Evolutionary conservation across 78 protist species (phyloP).

Genomic region (Dictyostelium discoideum): dicty_2.7 NC_007090.3:4444001-4444500

Average conservation of each 20-base stretch:
- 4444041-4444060: slow-evolving; percentile 40
- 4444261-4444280: slow-evolving; percentile 67
- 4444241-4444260: slow-evolving; percentile 16
- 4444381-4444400: slow-evolving; percentile 60
- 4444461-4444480: not conserved
- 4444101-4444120: slow-evolving; percentile 65
- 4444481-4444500: not conserved
- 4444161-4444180: slow-evolving; percentile 38
- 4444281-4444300: slow-evolving; percentile 54
- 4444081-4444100: slow-evolving; percentile 61
- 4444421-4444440: slow-evolving; percentile 73
- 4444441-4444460: slow-evolving; percentile 61
- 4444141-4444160: slow-evolving; percentile 31
- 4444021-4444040: slow-evolving; percentile 57
- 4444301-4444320: slow-evolving; percentile 70
- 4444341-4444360: slow-evolving; percentile 31
- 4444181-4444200: slow-evolving; percentile 50
- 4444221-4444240: slow-evolving; percentile 37
- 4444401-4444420: slow-evolving; percentile 56
- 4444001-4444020: slow-evolving; percentile 68
- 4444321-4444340: slow-evolving; percentile 77
- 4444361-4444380: slow-evolving; percentile 59
- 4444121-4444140: slow-evolving; percentile 45
- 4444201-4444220: slow-evolving; percentile 16
- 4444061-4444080: slow-evolving; percentile 57